A percentile compares a stretch with the other conserved stretches of the same genome.
Evolutionary conservation across 1,284 basidiomycete genomes (phyloP).

Genomic region (Irpex sp.): DNA sequence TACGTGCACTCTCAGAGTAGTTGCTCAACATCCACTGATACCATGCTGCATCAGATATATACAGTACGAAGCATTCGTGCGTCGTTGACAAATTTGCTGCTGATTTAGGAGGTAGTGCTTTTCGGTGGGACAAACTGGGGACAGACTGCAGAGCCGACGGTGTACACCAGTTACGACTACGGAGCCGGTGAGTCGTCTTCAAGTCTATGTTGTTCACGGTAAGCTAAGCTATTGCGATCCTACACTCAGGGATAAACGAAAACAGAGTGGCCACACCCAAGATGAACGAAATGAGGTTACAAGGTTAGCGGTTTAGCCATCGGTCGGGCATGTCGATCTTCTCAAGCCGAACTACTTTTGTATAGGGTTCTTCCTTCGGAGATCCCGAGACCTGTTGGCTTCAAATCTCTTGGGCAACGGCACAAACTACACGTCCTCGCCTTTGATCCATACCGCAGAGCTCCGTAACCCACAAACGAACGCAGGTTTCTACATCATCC

Average conservation of each 20-base stretch:
- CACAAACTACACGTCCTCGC: slow-evolving; percentile 42
- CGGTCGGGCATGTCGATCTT: slow-evolving; percentile 9
- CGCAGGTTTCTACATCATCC: slow-evolving; percentile 48
- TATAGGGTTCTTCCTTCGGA: slow-evolving; percentile 43
- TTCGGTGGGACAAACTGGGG: slow-evolving; percentile 54
- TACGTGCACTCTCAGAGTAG: slow-evolving; percentile 19
- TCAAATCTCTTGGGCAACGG: slow-evolving; percentile 40
- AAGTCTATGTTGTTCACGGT: neutral
- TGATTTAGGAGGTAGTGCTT: slow-evolving; percentile 32
- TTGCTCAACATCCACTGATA: no score
- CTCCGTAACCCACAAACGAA: slow-evolving; percentile 42
- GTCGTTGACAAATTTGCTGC: neutral
- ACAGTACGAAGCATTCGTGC: slow-evolving; percentile 31
- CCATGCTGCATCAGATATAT: slow-evolving; percentile 31
- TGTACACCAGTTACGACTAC: slow-evolving; percentile 47
- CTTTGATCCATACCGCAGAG: slow-evolving; percentile 44
- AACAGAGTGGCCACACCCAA: slow-evolving; percentile 45
- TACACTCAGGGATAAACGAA: slow-evolving; percentile 42
- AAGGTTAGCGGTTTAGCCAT: slow-evolving; percentile 30
- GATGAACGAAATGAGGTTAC: slow-evolving; percentile 54
- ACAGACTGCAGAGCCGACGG: slow-evolving; percentile 43
- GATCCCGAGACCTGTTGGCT: slow-evolving; percentile 42
- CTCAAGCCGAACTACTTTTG: neutral
- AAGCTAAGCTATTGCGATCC: neutral
- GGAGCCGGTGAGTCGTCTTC: slow-evolving; percentile 33